Conservation (phyloP, 148 eudicot species). For the Heliosperma pusillum region DNA sequence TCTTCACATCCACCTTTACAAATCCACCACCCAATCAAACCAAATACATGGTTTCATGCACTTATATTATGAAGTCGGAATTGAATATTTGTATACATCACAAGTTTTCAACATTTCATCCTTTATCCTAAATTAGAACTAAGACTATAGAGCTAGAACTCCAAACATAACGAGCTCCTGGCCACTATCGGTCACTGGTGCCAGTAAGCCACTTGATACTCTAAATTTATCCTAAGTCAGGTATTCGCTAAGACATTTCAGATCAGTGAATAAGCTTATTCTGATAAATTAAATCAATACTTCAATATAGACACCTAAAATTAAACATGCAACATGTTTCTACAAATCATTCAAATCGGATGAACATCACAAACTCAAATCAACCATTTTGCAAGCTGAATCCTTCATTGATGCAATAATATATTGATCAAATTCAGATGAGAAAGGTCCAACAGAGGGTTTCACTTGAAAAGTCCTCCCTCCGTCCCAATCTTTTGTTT, state of each 20-base stretch:
- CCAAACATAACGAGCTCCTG: neutral
- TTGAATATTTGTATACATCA: no score
- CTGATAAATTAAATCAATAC: neutral
- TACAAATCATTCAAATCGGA: neutral
- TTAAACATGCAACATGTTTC: neutral
- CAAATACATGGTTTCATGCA: neutral
- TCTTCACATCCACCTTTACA: neutral
- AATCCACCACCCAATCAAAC: neutral
- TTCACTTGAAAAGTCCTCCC: neutral
- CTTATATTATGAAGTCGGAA: no score
- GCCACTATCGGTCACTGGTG: no score
- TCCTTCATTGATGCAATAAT: conserved; percentile 3
- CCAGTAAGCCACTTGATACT: no score
- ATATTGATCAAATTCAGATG: conserved; percentile 2
- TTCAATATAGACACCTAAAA: conserved; percentile 1
- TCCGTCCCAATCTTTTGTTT: no score
- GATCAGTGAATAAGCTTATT: no score
- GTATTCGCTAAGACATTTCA: neutral
- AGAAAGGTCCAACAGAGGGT: neutral
- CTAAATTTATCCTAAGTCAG: no score
- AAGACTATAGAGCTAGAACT: neutral
- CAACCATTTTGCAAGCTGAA: conserved; percentile 1
- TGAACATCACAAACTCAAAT: neutral
- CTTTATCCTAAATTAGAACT: no score
- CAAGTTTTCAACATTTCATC: no score